Percentiles rank a stretch among this genome's conserved stretches.
These are phyloP conservation scores for Xylaria palmicola DNA, from an alignment of 495 filamentous ascomycete genomes.

Conservation along the genomic window DNA sequence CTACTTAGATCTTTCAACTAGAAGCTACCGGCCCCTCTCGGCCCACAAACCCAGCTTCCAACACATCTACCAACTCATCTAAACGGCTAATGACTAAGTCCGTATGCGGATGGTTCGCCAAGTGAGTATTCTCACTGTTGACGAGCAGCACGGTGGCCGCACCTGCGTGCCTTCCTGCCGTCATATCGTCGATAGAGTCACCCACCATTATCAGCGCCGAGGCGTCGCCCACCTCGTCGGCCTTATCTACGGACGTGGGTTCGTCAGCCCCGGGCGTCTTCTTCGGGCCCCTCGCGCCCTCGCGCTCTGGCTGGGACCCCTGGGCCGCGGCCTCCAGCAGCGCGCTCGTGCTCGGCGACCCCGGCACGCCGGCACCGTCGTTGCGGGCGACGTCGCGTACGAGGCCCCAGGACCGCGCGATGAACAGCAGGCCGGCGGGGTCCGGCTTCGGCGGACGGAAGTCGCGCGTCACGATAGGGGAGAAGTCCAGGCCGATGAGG, in stretches of 20 bases:
- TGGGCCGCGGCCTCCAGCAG: conserved; percentile 22
- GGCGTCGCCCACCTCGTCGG: conserved; percentile 43
- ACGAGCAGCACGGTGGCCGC: conserved; percentile 85
- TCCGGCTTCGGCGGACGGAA: conserved; percentile 84
- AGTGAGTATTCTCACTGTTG: conserved; percentile 73
- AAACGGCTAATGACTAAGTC: conserved; percentile 65
- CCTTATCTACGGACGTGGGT: conserved; percentile 8
- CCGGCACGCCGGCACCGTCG: not conserved
- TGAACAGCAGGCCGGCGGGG: conserved; percentile 83
- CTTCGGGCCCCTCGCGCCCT: conserved; percentile 15
- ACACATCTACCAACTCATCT: conserved; percentile 68
- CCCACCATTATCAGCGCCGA: conserved; percentile 63
- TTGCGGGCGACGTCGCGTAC: conserved; percentile 44
- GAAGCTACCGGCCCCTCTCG: conserved; percentile 12
- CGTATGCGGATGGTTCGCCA: conserved; percentile 75
- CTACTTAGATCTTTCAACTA: not conserved
- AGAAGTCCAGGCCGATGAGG: conserved; percentile 63
- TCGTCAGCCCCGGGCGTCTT: not conserved
- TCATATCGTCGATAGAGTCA: conserved; percentile 93
- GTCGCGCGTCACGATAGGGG: conserved; percentile 82
- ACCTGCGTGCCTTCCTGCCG: conserved; percentile 78
- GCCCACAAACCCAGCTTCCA: conserved; percentile 66
- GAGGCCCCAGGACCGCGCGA: conserved; percentile 72
- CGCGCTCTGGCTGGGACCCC: conserved; percentile 8
- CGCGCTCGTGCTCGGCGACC: conserved; percentile 18